phyloP scores from a whole-genome alignment of 1,284 basidiomycete genomes.

The Bjerkandera adusta region DNA sequence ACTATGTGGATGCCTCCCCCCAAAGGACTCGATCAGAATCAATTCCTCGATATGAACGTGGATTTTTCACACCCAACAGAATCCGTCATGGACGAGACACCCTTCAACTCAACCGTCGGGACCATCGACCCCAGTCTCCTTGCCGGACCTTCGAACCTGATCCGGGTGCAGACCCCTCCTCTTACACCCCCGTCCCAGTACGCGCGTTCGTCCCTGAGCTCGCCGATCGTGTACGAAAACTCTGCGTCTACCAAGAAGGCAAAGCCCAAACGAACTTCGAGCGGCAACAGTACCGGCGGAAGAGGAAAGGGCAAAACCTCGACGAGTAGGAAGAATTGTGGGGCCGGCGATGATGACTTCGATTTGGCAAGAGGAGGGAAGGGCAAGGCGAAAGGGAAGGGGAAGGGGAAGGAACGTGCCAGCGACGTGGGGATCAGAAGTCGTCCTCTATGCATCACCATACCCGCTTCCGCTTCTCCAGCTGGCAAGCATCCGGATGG shows the following conservation, averaged over 20 bases:
- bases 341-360: too few relatives aligned
- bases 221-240: too few relatives aligned
- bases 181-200: neutral
- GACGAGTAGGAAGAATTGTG: conserved; percentile 1
- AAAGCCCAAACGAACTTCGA: too few relatives aligned
- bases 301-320: too few relatives aligned
- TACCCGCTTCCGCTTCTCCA: neutral
- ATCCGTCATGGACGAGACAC: neutral
- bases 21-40: neutral
- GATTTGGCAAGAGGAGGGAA: too few relatives aligned
- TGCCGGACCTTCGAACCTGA: neutral
- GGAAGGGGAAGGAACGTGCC: conserved; percentile 9
- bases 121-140: conserved; percentile 12
- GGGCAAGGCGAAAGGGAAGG: conserved; percentile 1
- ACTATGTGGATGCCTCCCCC: neutral
- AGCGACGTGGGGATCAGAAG: conserved; percentile 1
- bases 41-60: neutral
- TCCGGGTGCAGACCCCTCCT: neutral
- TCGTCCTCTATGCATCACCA: too few relatives aligned
- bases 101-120: neutral
- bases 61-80: neutral
- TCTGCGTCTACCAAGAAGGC: too few relatives aligned
- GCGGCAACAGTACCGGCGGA: too few relatives aligned
- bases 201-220: too few relatives aligned
- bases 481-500: neutral